Evolutionary conservation across 495 filamentous ascomycete species (phyloP), one percentile per base, ranked within the genome.

Genomic region (Astrocystis sublimbata): DNA sequence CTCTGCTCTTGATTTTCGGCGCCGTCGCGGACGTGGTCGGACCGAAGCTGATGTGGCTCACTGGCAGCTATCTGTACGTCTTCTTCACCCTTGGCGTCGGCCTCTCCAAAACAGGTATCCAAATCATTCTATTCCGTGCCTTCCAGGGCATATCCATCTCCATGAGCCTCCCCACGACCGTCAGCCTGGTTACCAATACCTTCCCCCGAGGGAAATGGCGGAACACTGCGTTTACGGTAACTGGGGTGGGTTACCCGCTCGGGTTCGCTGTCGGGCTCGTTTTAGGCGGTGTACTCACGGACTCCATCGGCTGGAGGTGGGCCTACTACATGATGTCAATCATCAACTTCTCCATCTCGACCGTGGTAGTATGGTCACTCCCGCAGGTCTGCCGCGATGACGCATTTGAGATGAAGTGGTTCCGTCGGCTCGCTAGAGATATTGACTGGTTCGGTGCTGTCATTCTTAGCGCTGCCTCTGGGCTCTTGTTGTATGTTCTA

Each of bases 381-480:
- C 62, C 62, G 2, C 1, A 3, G 0, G 21, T 46, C 13, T 23
- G 26, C 6, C 23, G 26, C 9, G 23, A 21, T 4, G 36, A 28
- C 9, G n/a, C n/a, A n/a, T n/a, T n/a, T n/a, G 47, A 33, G 2
- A 52, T 15, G 28, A 9, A 19, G 28, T 35, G 35, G 17, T 15
- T 26, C 1, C 31, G 19, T 30, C 65, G 66, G 50, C 62, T 79
- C 1, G 65, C 46, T 21, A 23, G 30, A 3, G 36, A 42, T 3
- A 76, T 86, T 56, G 83, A 86, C 62, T 86, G 82, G 83, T 54
- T 83, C 23, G 83, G 81, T 0, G 76, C 73, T 4, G 8, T 74
- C 6, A 52, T 83, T 3, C 68, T 76, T 0, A 81, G 76, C 54
- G 68, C 70, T 15, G 78, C 66, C 21, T 64, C 85, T 12, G 79